Evolutionary conservation across 345 rosid genomes (phyloP), one percentile per base, ranked within the genome.

Genomic region (Aegle marmelos): DNA sequence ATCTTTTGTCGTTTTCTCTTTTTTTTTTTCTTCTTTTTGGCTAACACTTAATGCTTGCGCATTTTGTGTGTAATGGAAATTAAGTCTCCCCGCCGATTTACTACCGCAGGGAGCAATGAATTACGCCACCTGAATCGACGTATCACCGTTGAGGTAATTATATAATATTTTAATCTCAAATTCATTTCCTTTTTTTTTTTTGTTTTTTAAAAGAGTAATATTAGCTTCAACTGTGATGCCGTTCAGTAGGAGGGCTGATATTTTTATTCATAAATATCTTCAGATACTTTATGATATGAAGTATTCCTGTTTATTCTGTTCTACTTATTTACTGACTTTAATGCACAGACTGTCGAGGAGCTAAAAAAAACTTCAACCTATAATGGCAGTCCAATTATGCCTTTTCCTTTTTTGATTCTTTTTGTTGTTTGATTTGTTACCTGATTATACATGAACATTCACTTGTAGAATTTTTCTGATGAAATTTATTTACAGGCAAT

Each of bases 91-190:
- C 14, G 66, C 9, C 78, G 74, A 64, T 81, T 78, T 73, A 69
- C 34, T 78, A 69, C 34, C 76, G 84, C 89, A 93, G 94, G 79
- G 83, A 50, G 79, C 81, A 73, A 80, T 70, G 83, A 85, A 78
- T 79, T 71, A 72, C 72, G 34, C 65, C 64, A 79, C 84, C 76
- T 21, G 30, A 86, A 37, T 66, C 67, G 79, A 31, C 76, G 80
- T 80, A 64, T 85, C 58, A 70, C 86, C 53, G 30, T 87, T 75
- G 89, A 91, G 94, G 98, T 94, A 82, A 71, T 53, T 63, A 64
- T 48, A 72, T 24, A 14, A 68, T 21, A 67, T 21, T 30, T 48
- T 2, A 6, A 6, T 14, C 61, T 27, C 14, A 24, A 50, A 7
- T 71, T 41, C 53, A 6, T 57, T 70, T 22, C n/a, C n/a, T n/a